Base-by-base conservation (phyloP, 2,329 filamentous ascomycete species). In the Penicillium hordei region DNA sequence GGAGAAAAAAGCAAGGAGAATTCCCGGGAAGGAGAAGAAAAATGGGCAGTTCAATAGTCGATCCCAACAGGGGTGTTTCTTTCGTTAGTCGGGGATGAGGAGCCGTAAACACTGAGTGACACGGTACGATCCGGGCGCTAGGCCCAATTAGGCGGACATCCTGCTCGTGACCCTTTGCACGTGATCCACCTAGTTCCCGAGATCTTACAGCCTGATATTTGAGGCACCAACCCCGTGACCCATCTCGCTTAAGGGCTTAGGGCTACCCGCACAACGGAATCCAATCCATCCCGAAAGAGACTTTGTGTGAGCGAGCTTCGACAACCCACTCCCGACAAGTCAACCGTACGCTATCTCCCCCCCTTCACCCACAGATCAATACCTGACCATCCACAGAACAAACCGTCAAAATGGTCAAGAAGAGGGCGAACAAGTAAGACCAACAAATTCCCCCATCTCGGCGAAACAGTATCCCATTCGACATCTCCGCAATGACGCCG, bases 351-450 rank as follows among this genome's bases (percentile, higher is more conserved):
- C 68, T 64, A 65, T 63, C 66, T 65, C 67, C 64, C 61, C 59
- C 62, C 60, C 48, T 62, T 60, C 58, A 48, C 23, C 29, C 31
- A 48, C 38, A 58, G 55, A 48, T 57, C 65, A 67, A 58, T 64
- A 63, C 70, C 70, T 72, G 63, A 73, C 71, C 61, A 29, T 59
- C 63, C 64, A 64, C 70, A 73, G 68, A 75, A 65, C 73, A 78
- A 79, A 78, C 78, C 79, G 80, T 79, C 80, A 88, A 77, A 76
- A 89, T 89, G 86, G 86, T 89, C 81, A 89, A 89, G 83, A 89
- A 89, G 83, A 83, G 86, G 79, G 85, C 86, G 76, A 86, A 84
- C 81, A 89, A 89, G 86, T 88, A 86, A 78, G 82, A 75, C 62
- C 68, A 66, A 60, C 65, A 60, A 64, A 60, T 34, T 13, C 59